phyloP scores from a whole-genome alignment of 495 filamentous ascomycete genomes.

The Xylaria castorea region DNA sequence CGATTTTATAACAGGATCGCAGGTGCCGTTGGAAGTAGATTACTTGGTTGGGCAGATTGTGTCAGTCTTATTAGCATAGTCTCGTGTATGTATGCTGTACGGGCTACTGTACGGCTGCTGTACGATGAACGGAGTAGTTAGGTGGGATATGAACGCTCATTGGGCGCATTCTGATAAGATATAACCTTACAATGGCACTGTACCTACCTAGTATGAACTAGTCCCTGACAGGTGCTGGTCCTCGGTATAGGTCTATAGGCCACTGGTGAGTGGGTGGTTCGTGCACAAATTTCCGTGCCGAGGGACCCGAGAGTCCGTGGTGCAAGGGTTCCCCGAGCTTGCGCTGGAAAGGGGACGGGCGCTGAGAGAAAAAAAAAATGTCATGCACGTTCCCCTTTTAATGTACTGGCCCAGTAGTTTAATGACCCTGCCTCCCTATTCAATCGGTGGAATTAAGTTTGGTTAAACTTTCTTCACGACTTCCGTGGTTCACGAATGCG shows the following conservation, averaged over 20 bases:
- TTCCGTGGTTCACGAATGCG: slow-evolving; percentile 27
- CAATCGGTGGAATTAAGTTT: neutral
- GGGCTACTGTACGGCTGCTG: neutral
- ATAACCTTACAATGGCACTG: neutral
- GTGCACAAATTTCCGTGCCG: slow-evolving; percentile 28
- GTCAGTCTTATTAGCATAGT: neutral
- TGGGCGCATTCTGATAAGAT: neutral
- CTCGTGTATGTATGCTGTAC: neutral
- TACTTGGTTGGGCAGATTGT: neutral
- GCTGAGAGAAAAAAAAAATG: slow-evolving; percentile 7
- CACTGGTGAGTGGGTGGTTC: neutral
- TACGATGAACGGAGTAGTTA: neutral
- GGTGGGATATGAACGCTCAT: neutral
- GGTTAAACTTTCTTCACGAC: slow-evolving; percentile 33
- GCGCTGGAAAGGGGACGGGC: slow-evolving; percentile 3
- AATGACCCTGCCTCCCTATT: slow-evolving; percentile 12
- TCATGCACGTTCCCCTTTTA: slow-evolving; percentile 24
- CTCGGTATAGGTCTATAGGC: neutral
- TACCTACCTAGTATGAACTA: slow-evolving; percentile 14
- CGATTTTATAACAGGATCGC: neutral
- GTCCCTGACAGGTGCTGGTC: slow-evolving; percentile 1
- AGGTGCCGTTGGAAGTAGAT: neutral
- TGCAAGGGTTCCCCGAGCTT: neutral
- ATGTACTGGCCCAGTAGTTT: neutral
- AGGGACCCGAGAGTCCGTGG: slow-evolving; percentile 25